Evolutionary conservation across 495 filamentous ascomycete species (phyloP).

Genomic region (Astrocystis sublimbata): DNA sequence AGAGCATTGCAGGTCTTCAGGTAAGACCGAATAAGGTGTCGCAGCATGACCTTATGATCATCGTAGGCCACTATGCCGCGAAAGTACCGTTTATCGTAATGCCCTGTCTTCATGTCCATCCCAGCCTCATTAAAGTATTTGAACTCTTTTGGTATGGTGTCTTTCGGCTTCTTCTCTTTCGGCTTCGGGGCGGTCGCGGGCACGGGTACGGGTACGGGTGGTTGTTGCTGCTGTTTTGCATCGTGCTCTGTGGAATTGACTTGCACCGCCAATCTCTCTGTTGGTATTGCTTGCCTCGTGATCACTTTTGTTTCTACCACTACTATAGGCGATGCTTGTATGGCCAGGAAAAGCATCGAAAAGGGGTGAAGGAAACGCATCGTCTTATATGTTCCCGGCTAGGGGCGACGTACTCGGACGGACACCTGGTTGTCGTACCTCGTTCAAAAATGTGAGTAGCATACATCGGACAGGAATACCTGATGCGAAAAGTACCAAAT

Average conservation of each 20-base stretch:
- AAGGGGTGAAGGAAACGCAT: slow-evolving; percentile 3
- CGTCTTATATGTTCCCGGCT: not conserved
- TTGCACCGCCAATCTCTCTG: not conserved
- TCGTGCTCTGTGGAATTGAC: not conserved
- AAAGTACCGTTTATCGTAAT: slow-evolving; percentile 76
- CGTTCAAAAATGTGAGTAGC: not conserved
- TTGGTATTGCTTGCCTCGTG: not conserved
- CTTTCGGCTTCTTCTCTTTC: slow-evolving; percentile 8
- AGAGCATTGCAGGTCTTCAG: slow-evolving; percentile 63
- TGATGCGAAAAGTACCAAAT: not conserved
- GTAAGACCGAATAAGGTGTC: slow-evolving; percentile 72
- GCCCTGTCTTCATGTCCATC: slow-evolving; percentile 54
- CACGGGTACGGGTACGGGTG: not conserved
- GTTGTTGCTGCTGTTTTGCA: not conserved
- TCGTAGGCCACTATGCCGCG: slow-evolving; percentile 59
- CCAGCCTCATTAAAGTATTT: slow-evolving; percentile 63
- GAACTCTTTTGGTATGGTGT: slow-evolving; percentile 19
- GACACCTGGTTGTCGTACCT: not conserved
- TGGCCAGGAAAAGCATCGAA: not conserved
- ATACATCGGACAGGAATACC: not conserved
- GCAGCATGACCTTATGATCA: slow-evolving; percentile 62
- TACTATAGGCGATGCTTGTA: not conserved
- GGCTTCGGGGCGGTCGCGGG: not conserved
- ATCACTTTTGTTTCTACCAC: not conserved
- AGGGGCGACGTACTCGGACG: not conserved